These are phyloP conservation scores for Daldinia bambusicola DNA, from an alignment of 495 filamentous ascomycete species.

Conservation along the genomic window DNA sequence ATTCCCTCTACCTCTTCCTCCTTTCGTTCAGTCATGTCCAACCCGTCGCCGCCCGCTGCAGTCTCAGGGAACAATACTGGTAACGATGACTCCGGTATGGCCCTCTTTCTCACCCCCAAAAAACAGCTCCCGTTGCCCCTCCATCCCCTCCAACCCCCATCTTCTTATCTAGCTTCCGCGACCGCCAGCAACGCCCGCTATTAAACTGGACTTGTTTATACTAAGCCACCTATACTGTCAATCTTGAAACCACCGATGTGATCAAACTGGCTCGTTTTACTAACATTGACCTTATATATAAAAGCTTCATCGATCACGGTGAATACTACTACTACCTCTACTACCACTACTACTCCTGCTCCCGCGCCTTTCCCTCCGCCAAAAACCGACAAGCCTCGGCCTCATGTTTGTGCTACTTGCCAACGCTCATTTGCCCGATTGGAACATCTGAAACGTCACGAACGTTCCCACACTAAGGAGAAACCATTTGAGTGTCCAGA, in stretches of 20 bases:
- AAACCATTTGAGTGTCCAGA: conserved; percentile 99
- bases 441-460: conserved; percentile 97
- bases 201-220: conserved; percentile 6
- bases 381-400: conserved; percentile 96
- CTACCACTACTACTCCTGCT: conserved; percentile 45
- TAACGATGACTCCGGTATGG: conserved; percentile 51
- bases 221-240: conserved; percentile 8
- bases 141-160: conserved; percentile 28
- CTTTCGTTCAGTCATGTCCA: conserved; percentile 48
- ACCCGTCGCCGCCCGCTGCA: conserved; percentile 47
- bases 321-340: conserved; percentile 55
- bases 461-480: conserved; percentile 98
- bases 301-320: conserved; percentile 63
- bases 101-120: conserved; percentile 17
- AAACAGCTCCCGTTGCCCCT: conserved; percentile 29
- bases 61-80: conserved; percentile 47
- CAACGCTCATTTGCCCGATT: conserved; percentile 91
- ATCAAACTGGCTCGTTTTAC: conserved; percentile 31
- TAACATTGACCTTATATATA: conserved; percentile 42
- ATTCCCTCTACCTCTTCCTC: conserved; percentile 12
- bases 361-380: conserved; percentile 71
- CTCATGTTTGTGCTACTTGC: conserved; percentile 94
- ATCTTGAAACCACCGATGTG: conserved; percentile 15
- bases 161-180: conserved; percentile 34
- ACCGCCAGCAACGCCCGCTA: conserved; percentile 15